These are phyloP conservation scores for Wakefieldia striispora DNA, from an alignment of 768 basidiomycete genomes.

Conservation along the genomic window DNA sequence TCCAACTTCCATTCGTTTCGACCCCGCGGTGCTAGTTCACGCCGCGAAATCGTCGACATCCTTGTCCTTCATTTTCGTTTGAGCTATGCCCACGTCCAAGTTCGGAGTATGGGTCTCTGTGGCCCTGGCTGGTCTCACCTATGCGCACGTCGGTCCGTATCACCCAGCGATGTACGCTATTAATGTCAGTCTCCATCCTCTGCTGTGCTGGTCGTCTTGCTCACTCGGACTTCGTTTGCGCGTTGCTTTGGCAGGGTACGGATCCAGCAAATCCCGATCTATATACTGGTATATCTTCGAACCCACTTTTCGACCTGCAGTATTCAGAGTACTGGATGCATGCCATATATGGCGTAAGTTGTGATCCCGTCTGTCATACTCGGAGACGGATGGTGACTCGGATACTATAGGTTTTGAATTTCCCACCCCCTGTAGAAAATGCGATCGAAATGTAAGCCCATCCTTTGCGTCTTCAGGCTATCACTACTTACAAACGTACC, in stretches of 20 bases:
- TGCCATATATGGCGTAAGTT: neutral
- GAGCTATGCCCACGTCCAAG: conserved; percentile 1
- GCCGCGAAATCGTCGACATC: neutral
- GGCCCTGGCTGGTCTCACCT: conserved; percentile 8
- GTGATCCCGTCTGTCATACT: neutral
- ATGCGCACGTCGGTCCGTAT: conserved; percentile 2
- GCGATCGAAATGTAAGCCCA: conserved; percentile 13
- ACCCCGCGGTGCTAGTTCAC: conserved; percentile 9
- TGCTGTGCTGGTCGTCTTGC: neutral
- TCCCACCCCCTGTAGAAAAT: neutral
- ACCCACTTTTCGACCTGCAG: neutral
- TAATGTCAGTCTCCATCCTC: conserved; percentile 5
- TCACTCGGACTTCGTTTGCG: neutral
- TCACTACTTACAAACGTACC: neutral
- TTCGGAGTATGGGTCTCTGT: conserved; percentile 6
- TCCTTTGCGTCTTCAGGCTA: neutral
- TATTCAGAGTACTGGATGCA: conserved; percentile 10
- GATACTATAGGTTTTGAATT: neutral
- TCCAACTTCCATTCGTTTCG: neutral
- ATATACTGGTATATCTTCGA: too few species aligned
- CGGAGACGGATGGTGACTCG: neutral
- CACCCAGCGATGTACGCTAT: neutral
- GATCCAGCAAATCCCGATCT: neutral
- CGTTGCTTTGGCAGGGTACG: conserved; percentile 4
- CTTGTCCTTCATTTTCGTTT: neutral